A percentile compares a stretch with the other conserved stretches of the same genome.
phyloP scores from a whole-genome alignment of 371 early-diverging fungal species.

The Zopfochytrium polystomum region DNA sequence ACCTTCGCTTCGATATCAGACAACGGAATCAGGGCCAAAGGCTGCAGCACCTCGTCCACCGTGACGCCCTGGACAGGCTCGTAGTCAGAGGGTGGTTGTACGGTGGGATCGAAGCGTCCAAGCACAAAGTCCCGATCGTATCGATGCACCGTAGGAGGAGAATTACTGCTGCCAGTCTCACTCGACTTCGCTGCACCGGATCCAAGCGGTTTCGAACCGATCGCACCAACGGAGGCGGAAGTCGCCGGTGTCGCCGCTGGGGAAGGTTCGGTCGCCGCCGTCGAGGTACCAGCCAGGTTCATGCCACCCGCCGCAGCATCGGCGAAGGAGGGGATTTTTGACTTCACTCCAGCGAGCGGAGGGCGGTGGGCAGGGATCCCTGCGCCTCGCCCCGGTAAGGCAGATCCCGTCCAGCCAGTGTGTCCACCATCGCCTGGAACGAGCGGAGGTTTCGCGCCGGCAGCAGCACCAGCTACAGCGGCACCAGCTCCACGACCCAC shows the following conservation, averaged over 20 bases:
- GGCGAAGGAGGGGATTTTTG: not conserved
- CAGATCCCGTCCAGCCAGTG: not conserved
- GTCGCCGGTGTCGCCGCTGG: not conserved
- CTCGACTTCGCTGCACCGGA: not conserved
- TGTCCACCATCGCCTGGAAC: not conserved
- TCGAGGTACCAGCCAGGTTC: not conserved
- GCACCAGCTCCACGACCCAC: too few relatives aligned
- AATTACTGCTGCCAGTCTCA: not conserved
- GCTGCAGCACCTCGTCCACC: not conserved
- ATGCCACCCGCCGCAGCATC: not conserved
- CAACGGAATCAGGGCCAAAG: not conserved
- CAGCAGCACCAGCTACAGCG: too few relatives aligned
- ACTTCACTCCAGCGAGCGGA: not conserved
- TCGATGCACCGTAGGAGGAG: not conserved
- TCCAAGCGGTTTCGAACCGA: not conserved
- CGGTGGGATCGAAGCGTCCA: not conserved
- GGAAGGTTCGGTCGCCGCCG: not conserved
- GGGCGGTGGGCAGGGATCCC: not conserved
- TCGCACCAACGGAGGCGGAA: too few relatives aligned
- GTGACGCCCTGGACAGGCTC: not conserved
- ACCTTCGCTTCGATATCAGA: not conserved
- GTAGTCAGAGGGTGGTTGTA: not conserved
- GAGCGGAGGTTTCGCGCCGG: too few relatives aligned
- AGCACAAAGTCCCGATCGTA: not conserved
- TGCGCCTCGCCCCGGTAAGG: not conserved